These are phyloP conservation scores for Canavalia ensiformis DNA, from an alignment of 306 rosid species.

Conservation along the genomic window DNA sequence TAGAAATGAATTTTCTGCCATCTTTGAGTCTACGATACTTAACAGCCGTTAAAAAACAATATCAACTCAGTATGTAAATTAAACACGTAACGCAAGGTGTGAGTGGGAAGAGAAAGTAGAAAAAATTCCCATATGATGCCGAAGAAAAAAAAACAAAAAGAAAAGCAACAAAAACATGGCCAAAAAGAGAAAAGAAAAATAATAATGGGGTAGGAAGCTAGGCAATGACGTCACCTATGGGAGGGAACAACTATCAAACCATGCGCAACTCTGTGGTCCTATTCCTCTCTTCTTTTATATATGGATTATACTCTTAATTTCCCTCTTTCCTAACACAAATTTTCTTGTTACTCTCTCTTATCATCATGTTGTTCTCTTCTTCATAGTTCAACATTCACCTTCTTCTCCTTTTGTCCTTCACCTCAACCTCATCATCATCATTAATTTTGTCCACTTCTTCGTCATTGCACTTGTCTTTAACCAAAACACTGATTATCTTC, in stretches of 20 bases:
- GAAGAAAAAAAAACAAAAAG: neutral
- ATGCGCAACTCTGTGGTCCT: conserved; percentile 87
- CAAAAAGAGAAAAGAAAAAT: neutral
- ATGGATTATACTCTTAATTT: conserved; percentile 44
- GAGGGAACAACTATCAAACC: conserved; percentile 73
- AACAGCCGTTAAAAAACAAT: neutral
- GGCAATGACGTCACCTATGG: conserved; percentile 61
- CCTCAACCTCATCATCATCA: conserved; percentile 41
- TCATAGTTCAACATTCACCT: conserved; percentile 27
- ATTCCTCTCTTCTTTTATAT: conserved; percentile 51
- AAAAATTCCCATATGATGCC: neutral
- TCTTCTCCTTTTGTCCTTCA: conserved; percentile 46
- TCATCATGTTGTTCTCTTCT: conserved; percentile 45
- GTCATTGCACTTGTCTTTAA: conserved; percentile 22
- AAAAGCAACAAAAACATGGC: conserved; percentile 11
- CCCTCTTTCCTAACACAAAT: conserved; percentile 47
- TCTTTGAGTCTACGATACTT: neutral
- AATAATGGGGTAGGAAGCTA: conserved; percentile 34
- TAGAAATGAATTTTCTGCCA: neutral
- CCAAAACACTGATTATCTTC: conserved; percentile 22
- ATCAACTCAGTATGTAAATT: neutral
- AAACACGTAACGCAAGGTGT: neutral
- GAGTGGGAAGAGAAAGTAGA: too few species aligned
- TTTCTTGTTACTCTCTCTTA: conserved; percentile 35
- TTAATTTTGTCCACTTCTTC: conserved; percentile 37